Evolutionary conservation across 768 basidiomycete species (phyloP).

Genomic region (Pisolithus albus): DNA sequence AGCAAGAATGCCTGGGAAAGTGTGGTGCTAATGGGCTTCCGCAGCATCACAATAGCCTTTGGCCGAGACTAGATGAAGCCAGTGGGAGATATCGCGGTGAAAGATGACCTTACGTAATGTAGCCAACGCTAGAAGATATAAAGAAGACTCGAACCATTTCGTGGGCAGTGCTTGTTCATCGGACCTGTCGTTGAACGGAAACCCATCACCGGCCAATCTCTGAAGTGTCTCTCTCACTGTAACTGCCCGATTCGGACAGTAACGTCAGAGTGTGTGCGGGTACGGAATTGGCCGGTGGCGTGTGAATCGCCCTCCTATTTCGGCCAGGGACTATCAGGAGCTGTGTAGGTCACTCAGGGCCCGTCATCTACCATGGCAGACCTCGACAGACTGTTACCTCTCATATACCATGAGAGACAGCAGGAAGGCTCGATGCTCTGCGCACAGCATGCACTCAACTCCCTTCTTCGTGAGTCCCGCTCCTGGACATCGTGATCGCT

Average conservation of each 20-base stretch:
- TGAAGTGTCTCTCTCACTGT: too few species aligned
- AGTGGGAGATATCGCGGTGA: neutral
- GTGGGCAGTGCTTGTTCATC: too few species aligned
- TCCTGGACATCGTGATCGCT: conserved; percentile 35
- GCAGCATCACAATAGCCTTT: neutral
- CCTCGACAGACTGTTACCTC: conserved; percentile 43
- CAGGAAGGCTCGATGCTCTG: conserved; percentile 77
- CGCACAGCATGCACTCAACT: conserved; percentile 82
- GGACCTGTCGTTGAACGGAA: too few species aligned
- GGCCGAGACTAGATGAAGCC: neutral
- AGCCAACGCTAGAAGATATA: neutral
- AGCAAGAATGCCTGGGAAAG: conserved; percentile 12
- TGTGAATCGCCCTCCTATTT: too few species aligned
- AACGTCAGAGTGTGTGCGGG: too few species aligned
- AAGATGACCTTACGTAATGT: neutral
- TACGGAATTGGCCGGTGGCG: too few species aligned
- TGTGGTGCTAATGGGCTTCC: conserved; percentile 5
- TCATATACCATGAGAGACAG: conserved; percentile 77
- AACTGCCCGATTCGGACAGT: too few species aligned
- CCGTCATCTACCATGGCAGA: conserved; percentile 43
- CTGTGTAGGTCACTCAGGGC: too few species aligned
- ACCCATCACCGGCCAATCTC: too few species aligned
- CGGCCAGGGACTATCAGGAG: too few species aligned
- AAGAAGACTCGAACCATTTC: too few species aligned
- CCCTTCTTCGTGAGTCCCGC: conserved; percentile 53